phyloP scores from a whole-genome alignment of 148 eudicot genomes.

The Chenopodium formosanum region DNA sequence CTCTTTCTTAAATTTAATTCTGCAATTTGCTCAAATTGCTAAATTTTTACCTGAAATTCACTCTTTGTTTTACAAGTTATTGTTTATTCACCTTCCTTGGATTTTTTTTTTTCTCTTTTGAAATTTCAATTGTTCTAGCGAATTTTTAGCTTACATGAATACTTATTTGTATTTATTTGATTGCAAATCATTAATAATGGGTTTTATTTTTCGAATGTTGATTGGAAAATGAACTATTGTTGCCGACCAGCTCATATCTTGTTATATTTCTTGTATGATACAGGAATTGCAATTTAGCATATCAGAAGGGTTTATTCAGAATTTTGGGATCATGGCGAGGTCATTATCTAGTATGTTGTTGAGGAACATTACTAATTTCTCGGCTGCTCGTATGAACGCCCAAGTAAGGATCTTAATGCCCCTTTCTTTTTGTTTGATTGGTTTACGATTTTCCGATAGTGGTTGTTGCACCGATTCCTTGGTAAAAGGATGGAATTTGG shows the following conservation, averaged over 20 bases:
- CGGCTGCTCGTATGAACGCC: constrained; percentile 40
- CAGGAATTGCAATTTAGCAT: background rate
- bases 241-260: background rate
- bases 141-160: background rate
- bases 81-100: no score
- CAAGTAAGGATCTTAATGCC: constrained; percentile 29
- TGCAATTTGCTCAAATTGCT: no score
- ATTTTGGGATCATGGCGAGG: constrained; percentile 34
- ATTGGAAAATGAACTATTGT: background rate
- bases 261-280: background rate
- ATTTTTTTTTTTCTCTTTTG: no score
- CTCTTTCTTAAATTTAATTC: no score
- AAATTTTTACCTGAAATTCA: no score
- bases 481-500: background rate
- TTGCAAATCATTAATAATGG: background rate
- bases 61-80: no score
- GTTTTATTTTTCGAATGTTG: background rate
- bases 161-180: background rate
- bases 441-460: background rate
- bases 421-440: background rate
- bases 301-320: background rate
- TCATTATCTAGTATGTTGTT: constrained; percentile 47
- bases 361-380: constrained; percentile 39
- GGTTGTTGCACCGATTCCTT: background rate
- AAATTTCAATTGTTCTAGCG: background rate